phyloP scores from a whole-genome alignment of 139 green algal genomes.

The Coccomyxa sp. region DNA sequence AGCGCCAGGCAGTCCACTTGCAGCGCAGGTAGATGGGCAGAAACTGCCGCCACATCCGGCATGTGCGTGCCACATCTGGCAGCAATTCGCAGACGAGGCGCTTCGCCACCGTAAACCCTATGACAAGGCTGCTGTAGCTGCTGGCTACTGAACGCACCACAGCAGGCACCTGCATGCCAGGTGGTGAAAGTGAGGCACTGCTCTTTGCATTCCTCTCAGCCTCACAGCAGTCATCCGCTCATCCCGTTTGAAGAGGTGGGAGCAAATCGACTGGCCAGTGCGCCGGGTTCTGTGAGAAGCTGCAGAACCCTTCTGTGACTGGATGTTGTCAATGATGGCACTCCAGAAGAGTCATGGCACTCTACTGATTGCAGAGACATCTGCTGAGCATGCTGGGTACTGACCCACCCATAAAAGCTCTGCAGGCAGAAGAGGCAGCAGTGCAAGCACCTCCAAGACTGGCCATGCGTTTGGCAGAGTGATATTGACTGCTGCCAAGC shows the following conservation, averaged over 20 bases:
- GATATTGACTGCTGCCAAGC: background rate
- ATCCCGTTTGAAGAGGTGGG: background rate
- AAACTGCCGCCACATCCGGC: slow-evolving; percentile 10
- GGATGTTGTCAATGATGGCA: background rate
- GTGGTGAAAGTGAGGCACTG: background rate
- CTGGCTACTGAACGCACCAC: background rate
- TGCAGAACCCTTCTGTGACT: background rate
- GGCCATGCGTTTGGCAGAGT: background rate
- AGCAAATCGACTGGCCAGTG: background rate
- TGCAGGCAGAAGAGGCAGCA: background rate
- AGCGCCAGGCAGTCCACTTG: background rate
- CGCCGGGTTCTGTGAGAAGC: background rate
- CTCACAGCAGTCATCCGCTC: background rate
- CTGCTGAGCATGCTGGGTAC: background rate
- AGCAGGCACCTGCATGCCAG: background rate
- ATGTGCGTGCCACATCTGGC: slow-evolving; percentile 5
- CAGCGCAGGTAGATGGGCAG: slow-evolving; percentile 22
- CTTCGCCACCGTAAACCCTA: background rate
- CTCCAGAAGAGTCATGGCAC: background rate
- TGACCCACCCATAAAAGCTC: background rate
- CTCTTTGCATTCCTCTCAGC: background rate
- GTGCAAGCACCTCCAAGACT: background rate
- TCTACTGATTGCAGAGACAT: background rate
- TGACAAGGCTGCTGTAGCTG: background rate
- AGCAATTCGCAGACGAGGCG: background rate